Evolutionary conservation across 768 basidiomycete genomes (phyloP).

Genomic region (Asterophora parasitica): DNA sequence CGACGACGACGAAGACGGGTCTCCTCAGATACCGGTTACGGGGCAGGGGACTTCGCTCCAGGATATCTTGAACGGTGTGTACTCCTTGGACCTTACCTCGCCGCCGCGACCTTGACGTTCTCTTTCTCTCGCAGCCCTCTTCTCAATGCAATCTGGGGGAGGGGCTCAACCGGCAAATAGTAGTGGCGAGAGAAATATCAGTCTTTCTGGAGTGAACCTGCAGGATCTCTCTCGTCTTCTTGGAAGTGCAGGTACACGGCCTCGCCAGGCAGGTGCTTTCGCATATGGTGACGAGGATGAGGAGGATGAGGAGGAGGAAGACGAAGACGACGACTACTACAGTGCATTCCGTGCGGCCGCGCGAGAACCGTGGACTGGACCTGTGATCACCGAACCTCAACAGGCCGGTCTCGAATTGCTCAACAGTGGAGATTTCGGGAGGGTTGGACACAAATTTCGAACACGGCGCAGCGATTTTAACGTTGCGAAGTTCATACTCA

Average conservation of each 20-base stretch:
- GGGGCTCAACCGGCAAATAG: constrained; percentile 9
- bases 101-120: background rate
- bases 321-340: constrained; percentile 36
- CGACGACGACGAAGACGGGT: background rate
- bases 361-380: constrained; percentile 22
- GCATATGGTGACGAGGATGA: constrained; percentile 11
- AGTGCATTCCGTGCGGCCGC: constrained; percentile 22
- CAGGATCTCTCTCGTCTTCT: constrained; percentile 29
- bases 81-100: background rate
- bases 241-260: constrained; percentile 6
- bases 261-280: background rate
- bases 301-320: constrained; percentile 25
- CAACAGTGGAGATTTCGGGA: constrained; percentile 77
- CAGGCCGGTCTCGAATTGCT: constrained; percentile 60
- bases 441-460: constrained; percentile 47
- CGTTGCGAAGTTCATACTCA: constrained; percentile 43
- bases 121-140: constrained; percentile 24
- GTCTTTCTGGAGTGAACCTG: constrained; percentile 26
- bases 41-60: constrained; percentile 14
- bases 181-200: constrained; percentile 12
- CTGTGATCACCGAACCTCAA: constrained; percentile 51
- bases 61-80: constrained; percentile 25
- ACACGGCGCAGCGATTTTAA: constrained; percentile 39
- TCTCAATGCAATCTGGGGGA: constrained; percentile 27
- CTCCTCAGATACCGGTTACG: no score